Conservation (phyloP, 139 green algal genomes). For the Tetradesmus obliquus region DNA sequence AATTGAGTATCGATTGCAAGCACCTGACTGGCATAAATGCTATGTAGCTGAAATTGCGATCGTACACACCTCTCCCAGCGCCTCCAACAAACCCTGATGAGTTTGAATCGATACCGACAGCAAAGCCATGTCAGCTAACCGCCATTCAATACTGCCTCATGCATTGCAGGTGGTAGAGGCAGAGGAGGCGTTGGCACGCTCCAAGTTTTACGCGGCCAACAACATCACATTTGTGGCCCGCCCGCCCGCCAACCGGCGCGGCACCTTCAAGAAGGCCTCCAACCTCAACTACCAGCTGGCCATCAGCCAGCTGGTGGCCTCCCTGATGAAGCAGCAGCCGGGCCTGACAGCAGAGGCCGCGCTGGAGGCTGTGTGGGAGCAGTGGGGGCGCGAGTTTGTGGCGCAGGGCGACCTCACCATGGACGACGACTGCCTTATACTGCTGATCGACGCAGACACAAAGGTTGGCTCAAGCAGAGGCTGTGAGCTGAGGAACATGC, state of each 20-base stretch:
- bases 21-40: no score
- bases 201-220: constrained; percentile 27
- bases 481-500: no score
- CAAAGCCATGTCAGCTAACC: no score
- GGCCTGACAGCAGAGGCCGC: neutral
- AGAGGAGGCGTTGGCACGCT: neutral
- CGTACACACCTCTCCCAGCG: no score
- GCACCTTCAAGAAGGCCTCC: constrained; percentile 52
- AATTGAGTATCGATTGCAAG: no score
- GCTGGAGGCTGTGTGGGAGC: constrained; percentile 21
- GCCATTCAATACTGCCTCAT: no score
- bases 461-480: no score
- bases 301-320: neutral
- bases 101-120: no score
- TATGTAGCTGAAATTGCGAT: no score
- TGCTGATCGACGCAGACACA: constrained; percentile 45
- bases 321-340: neutral
- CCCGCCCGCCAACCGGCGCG: neutral
- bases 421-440: constrained; percentile 28
- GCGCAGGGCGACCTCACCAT: constrained; percentile 14
- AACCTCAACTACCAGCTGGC: constrained; percentile 50
- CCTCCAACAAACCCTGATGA: no score
- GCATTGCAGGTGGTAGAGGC: constrained; percentile 1
- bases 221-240: constrained; percentile 33
- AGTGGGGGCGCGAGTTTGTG: constrained; percentile 23